phyloP scores from a whole-genome alignment of 1,139 yeast species.

The Zygotorulaspora mrakii region DNA sequence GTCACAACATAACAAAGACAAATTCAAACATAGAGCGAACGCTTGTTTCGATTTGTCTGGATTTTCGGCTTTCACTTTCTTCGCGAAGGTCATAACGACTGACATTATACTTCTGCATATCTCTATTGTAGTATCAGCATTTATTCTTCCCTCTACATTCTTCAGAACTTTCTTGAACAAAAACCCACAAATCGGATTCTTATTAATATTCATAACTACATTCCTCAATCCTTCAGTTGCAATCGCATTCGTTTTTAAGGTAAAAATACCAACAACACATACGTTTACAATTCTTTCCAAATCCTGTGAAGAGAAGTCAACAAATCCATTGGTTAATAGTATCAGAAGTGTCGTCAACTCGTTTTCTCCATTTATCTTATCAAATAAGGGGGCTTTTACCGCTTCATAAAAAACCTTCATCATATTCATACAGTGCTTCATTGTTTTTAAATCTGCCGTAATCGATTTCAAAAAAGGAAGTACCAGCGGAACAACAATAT shows the following conservation, averaged over 20 bases:
- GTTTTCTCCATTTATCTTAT: constrained; percentile 20
- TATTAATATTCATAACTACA: constrained; percentile 8
- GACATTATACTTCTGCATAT: constrained; percentile 10
- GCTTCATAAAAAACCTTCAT: constrained; percentile 53
- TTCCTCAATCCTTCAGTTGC: constrained; percentile 22
- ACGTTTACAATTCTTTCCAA: constrained; percentile 17
- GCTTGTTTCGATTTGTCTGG: constrained; percentile 9
- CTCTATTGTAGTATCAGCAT: constrained; percentile 7
- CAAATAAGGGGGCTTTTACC: constrained; percentile 32
- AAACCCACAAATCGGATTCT: constrained; percentile 6
- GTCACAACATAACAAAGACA: constrained; percentile 14
- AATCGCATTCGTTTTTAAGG: constrained; percentile 10
- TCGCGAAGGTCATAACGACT: constrained; percentile 10
- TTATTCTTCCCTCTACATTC: constrained; percentile 9
- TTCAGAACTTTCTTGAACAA: constrained; percentile 9
- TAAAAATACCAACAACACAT: constrained; percentile 17
- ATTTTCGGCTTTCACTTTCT: constrained; percentile 21
- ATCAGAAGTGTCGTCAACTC: constrained; percentile 23
- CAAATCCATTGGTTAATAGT: constrained; percentile 19
- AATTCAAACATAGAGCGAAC: constrained; percentile 19
- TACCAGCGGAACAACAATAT: constrained; percentile 47
- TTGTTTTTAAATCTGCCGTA: constrained; percentile 37
- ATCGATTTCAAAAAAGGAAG: constrained; percentile 58
- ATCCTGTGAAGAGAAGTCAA: constrained; percentile 23
- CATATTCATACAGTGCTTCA: constrained; percentile 48